These are phyloP conservation scores for Leccinum proximum DNA, from an alignment of 1,284 basidiomycete genomes.

Conservation along the genomic window DNA sequence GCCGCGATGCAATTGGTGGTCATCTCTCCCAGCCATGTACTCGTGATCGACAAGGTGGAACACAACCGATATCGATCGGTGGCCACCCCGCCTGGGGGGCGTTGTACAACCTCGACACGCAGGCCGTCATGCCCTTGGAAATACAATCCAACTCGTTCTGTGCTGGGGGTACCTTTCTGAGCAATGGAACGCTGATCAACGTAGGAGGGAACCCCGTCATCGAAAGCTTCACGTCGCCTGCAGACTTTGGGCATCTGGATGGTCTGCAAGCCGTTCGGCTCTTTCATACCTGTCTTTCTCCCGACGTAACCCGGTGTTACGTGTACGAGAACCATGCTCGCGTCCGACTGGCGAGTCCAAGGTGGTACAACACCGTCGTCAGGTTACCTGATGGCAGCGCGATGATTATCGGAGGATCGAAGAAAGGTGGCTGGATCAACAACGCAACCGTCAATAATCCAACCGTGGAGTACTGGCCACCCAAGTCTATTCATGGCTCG, in stretches of 20 bases:
- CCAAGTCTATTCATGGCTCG: conserved; percentile 63
- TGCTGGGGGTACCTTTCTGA: conserved; percentile 75
- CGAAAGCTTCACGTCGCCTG: conserved; percentile 53
- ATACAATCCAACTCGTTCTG: conserved; percentile 87
- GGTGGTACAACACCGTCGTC: conserved; percentile 76
- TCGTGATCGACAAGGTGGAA: conserved; percentile 83
- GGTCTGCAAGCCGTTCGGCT: conserved; percentile 75
- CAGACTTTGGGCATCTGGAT: conserved; percentile 73
- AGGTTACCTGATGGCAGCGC: conserved; percentile 74
- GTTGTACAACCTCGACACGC: conserved; percentile 65
- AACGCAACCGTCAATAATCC: conserved; percentile 78
- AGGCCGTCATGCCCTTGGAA: conserved; percentile 58
- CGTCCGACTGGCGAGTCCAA: conserved; percentile 66
- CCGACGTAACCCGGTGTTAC: conserved; percentile 46
- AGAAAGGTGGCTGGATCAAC: conserved; percentile 80
- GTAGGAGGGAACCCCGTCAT: conserved; percentile 79
- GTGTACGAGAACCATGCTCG: conserved; percentile 65
- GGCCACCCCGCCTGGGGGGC: conserved; percentile 80
- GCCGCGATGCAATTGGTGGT: conserved; percentile 41
- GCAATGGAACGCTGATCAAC: conserved; percentile 73
- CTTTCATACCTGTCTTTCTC: conserved; percentile 63
- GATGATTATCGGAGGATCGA: conserved; percentile 80
- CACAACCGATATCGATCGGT: conserved; percentile 70
- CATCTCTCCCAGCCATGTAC: conserved; percentile 65
- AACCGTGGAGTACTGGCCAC: conserved; percentile 78